Percentiles rank a stretch among this genome's conserved stretches.
Conservation (phyloP, 371 early-diverging fungal genomes). For the Mortierella sp. region DNA sequence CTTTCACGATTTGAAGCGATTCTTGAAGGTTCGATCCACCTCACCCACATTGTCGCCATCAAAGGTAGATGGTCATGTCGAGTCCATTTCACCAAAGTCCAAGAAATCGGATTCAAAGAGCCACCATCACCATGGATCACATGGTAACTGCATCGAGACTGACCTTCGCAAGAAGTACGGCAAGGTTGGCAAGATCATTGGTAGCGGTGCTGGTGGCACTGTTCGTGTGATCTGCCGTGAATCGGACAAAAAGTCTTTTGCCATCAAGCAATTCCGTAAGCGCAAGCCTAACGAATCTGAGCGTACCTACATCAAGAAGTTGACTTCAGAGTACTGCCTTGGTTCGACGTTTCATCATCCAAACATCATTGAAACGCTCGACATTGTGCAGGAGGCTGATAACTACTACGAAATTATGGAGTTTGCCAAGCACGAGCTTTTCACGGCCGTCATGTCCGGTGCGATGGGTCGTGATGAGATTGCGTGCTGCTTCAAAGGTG, state of each 20-base stretch:
- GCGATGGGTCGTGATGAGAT: constrained; percentile 75
- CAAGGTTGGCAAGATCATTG: constrained; percentile 70
- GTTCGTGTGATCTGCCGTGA: constrained; percentile 71
- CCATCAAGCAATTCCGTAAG: constrained; percentile 87
- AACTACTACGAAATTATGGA: constrained; percentile 81
- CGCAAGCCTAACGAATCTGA: constrained; percentile 74
- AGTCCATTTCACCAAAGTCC: constrained; percentile 13
- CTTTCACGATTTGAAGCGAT: constrained; percentile 66
- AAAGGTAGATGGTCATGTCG: not conserved
- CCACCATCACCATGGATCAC: not conserved
- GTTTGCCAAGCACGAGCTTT: constrained; percentile 83
- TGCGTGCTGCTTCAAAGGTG: constrained; percentile 79
- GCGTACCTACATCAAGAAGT: constrained; percentile 83
- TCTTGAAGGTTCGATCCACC: constrained; percentile 45
- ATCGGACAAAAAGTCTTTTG: constrained; percentile 69
- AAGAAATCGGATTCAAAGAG: constrained; percentile 19
- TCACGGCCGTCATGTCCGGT: constrained; percentile 76
- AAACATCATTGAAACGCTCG: constrained; percentile 89
- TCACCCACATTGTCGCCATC: constrained; percentile 31
- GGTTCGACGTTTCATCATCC: constrained; percentile 84
- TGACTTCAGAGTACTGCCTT: constrained; percentile 89
- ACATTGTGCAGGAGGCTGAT: constrained; percentile 76
- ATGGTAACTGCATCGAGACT: constrained; percentile 46
- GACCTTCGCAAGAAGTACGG: constrained; percentile 49
- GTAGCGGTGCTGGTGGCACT: constrained; percentile 81